Conservation (phyloP, 192 early-diverging fungal genomes). For the Anaeromyces robustus region DNA sequence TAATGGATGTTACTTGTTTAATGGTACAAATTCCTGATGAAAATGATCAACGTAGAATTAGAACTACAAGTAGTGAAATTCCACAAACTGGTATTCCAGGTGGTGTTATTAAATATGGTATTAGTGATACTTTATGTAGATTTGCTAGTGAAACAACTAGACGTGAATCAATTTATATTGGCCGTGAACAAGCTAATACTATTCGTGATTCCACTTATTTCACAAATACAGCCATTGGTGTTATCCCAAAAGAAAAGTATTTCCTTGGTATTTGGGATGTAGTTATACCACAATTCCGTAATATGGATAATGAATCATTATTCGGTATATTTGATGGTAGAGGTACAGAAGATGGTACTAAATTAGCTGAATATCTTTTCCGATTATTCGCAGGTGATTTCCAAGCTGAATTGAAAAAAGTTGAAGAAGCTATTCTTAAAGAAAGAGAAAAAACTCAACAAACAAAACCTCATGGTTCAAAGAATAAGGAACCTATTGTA, state of each 20-base stretch:
- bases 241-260: slow-evolving; percentile 23
- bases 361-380: slow-evolving; percentile 47
- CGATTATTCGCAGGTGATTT: slow-evolving; percentile 52
- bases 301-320: slow-evolving; percentile 70
- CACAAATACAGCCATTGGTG: background rate
- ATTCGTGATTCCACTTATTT: background rate
- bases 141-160: background rate
- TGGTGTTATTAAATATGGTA: slow-evolving; percentile 57
- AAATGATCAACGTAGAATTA: slow-evolving; percentile 57
- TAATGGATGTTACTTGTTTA: slow-evolving; percentile 82
- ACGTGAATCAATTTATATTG: background rate
- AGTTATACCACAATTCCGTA: slow-evolving; percentile 67
- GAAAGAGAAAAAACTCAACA: background rate
- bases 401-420: slow-evolving; percentile 54
- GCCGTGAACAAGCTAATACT: background rate
- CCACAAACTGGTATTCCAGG: slow-evolving; percentile 35
- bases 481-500: background rate
- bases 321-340: slow-evolving; percentile 78
- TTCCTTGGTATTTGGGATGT: slow-evolving; percentile 70
- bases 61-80: slow-evolving; percentile 60
- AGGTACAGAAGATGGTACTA: slow-evolving; percentile 27
- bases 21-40: slow-evolving; percentile 66
- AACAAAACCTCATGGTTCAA: background rate
- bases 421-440: slow-evolving; percentile 12
- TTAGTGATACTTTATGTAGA: slow-evolving; percentile 61